Conservation (phyloP, 179 eudicot species). For the Drosera spatulata region DNA sequence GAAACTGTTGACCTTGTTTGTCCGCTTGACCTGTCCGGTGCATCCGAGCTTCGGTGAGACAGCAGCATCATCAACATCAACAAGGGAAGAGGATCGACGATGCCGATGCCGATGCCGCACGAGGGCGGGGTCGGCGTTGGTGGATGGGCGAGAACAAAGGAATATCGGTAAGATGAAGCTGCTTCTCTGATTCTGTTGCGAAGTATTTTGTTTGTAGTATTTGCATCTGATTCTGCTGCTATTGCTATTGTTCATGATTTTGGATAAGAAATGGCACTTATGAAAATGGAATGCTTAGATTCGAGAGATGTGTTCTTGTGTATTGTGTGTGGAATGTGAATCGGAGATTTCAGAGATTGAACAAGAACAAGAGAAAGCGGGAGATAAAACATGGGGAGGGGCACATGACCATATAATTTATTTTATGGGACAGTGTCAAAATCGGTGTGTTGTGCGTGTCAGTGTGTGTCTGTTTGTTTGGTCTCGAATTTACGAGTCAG, state of each 20-base stretch:
- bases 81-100: conserved; percentile 13
- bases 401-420: no score
- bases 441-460: no score
- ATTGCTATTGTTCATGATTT: neutral
- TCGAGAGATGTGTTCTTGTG: no score
- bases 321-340: neutral
- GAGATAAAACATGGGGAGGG: neutral
- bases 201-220: conserved; percentile 9
- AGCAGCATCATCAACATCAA: conserved; percentile 22
- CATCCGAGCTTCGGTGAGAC: conserved; percentile 61
- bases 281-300: no score
- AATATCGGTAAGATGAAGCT: conserved; percentile 38
- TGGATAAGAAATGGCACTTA: neutral
- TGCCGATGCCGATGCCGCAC: conserved; percentile 13
- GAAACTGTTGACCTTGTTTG: conserved; percentile 35
- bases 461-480: no score
- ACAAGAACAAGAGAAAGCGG: neutral
- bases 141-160: conserved; percentile 43
- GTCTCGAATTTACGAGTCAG: no score
- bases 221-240: conserved; percentile 15
- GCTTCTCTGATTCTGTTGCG: conserved; percentile 11
- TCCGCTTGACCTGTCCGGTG: conserved; percentile 53
- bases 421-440: no score
- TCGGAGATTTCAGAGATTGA: neutral
- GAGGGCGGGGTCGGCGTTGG: conserved; percentile 19